These are phyloP conservation scores for Epichloe coenophiala DNA, from an alignment of 2,329 filamentous ascomycete genomes.

Conservation along the genomic window DNA sequence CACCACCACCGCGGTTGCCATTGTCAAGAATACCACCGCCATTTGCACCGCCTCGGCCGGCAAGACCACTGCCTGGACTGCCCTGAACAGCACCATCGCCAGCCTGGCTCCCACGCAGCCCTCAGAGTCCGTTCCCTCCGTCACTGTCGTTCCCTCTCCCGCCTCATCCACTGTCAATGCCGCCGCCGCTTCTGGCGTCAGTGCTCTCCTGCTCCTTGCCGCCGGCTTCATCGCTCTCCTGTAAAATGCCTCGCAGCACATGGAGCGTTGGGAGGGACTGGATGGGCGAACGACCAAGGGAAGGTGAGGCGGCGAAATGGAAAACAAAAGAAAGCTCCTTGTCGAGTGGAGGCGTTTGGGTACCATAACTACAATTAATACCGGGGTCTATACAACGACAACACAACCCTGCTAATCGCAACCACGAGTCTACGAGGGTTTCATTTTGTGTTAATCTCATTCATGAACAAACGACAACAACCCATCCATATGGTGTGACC, in stretches of 20 bases:
- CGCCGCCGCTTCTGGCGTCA: constrained; percentile 20
- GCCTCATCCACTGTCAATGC: constrained; percentile 13
- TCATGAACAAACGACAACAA: not conserved
- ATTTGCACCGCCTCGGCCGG: constrained; percentile 5
- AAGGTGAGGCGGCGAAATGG: not conserved
- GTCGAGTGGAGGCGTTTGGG: constrained; percentile 13
- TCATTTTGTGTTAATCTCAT: not conserved
- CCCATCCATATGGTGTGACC: not conserved
- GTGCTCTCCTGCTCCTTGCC: constrained; percentile 22
- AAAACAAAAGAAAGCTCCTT: constrained; percentile 8
- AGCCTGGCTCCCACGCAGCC: constrained; percentile 14
- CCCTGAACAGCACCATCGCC: constrained; percentile 20
- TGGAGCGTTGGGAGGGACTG: not conserved
- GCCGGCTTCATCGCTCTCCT: constrained; percentile 23
- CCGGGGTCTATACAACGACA: constrained; percentile 6
- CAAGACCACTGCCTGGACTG: constrained; percentile 17
- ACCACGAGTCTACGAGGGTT: constrained; percentile 21
- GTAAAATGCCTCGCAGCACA: constrained; percentile 10
- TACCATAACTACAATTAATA: constrained; percentile 1
- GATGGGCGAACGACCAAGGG: too few species aligned
- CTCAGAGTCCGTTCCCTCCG: constrained; percentile 6
- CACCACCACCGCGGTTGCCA: constrained; percentile 9
- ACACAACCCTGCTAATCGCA: constrained; percentile 11
- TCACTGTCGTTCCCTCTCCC: constrained; percentile 8
- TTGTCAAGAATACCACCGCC: constrained; percentile 2